Percentiles rank a stretch among this genome's conserved stretches.
phyloP scores from a whole-genome alignment of 2,329 filamentous ascomycete genomes.

The Pseudomassariella vexata region DNA sequence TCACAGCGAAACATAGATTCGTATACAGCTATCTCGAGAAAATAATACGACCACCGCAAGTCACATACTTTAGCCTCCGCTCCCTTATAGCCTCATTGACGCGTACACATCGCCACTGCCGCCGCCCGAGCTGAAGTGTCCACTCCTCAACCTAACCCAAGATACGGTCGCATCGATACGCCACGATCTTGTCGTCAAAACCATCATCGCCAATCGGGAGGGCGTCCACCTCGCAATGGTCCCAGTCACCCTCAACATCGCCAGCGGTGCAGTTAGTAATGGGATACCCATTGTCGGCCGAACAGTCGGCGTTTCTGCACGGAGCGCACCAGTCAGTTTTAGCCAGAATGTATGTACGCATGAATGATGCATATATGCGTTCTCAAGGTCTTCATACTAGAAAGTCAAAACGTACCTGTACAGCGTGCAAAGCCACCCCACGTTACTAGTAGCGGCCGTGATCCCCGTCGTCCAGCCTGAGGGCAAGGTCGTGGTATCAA shows the following conservation, averaged over 20 bases:
- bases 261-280: too few relatives aligned
- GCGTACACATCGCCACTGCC: neutral
- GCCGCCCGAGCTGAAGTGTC: neutral
- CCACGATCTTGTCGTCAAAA: constrained; percentile 6
- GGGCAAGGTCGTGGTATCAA: neutral
- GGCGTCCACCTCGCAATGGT: too few relatives aligned
- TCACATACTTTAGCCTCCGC: neutral
- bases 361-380: too few relatives aligned
- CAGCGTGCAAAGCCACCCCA: constrained; percentile 7
- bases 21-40: neutral
- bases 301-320: constrained; percentile 4
- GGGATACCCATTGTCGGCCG: neutral
- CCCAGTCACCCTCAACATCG: too few relatives aligned
- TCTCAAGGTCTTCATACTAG: too few relatives aligned
- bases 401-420: constrained; percentile 6
- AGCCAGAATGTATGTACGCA: neutral
- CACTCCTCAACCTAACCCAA: too few relatives aligned
- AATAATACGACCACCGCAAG: neutral
- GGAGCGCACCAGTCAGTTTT: neutral
- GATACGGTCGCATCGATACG: constrained; percentile 7
- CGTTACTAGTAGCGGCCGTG: constrained; percentile 3
- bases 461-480: neutral
- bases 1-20: neutral
- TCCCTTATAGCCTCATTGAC: neutral
- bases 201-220: too few relatives aligned